Base-by-base conservation (phyloP, 2,329 filamentous ascomycete species). In the Plenodomus biglobosus region DNA sequence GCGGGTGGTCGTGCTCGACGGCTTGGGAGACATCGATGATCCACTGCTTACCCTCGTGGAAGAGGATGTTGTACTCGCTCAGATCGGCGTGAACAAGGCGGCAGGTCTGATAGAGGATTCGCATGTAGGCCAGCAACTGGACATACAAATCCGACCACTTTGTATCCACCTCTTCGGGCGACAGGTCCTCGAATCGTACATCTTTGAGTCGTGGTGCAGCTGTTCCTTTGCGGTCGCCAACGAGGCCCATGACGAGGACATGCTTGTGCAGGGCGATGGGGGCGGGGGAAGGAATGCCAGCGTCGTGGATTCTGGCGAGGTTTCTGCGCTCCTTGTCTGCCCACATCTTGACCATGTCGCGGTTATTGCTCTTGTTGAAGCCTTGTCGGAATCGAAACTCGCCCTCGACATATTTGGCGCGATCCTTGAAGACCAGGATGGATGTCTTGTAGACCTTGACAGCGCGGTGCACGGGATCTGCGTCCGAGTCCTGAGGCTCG, bases 361-460 rank as follows among this genome's bases (percentile, higher is more conserved):
- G 84, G 76, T 91, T 96, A 75, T 91, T 95, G 58, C 88, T 88
- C 78, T 96, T 97, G 75, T 92, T 94, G 69, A 92, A 94, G 41
- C 92, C 92, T 53, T 85, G 81, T 60, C 90, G 84, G 78, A 99
- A 99, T 19, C 94, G 82, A 74, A 92, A 91, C 74, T 99, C 94
- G 58, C 94, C 94, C 1, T 87, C 88, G 54, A 99, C 94, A 73
- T 99, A 99, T 65, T 91, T 87, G 74, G 96, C 92, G 49, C 94
- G 84, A 74, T 99, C 94, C 76, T 97, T 97, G 84, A 99, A 99
- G 19, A 95, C 91, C 24, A 99, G 78, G 56, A 99, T 99, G 45
- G 89, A 88, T 7, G 94, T 99, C 81, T 99, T 99, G 83, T 99
- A 99, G 42, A 99, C 90, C 76, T 99, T 99, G 78, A 97, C 91